phyloP scores from a whole-genome alignment of 2,329 filamentous ascomycete genomes.

The Phoma sp. region DNA sequence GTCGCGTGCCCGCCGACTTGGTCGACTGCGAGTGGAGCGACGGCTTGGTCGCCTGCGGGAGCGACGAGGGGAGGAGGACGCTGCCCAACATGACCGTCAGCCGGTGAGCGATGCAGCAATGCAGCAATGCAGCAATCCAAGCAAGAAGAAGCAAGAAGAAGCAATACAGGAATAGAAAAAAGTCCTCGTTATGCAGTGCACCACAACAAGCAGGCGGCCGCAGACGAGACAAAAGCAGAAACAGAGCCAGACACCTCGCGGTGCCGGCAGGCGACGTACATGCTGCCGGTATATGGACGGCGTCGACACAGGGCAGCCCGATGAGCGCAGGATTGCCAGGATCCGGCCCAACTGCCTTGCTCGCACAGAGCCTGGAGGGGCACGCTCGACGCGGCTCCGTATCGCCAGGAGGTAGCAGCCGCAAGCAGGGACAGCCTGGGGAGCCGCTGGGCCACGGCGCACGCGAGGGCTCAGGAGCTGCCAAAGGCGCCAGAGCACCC shows the following conservation, averaged over 20 bases:
- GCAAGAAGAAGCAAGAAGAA: not conserved
- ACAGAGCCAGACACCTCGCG: slow-evolving; percentile 34
- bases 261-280: slow-evolving; percentile 45
- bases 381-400: not conserved
- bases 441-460: slow-evolving; percentile 14
- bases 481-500: not conserved
- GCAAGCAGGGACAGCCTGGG: slow-evolving; percentile 25
- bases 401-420: slow-evolving; percentile 9
- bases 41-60: slow-evolving; percentile 17
- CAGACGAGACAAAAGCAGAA: slow-evolving; percentile 4
- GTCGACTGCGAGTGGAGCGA: slow-evolving; percentile 15
- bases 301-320: too few species aligned
- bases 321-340: too few species aligned
- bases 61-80: slow-evolving; percentile 37
- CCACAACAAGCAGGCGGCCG: not conserved
- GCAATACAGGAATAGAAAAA: too few species aligned
- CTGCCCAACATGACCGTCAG: slow-evolving; percentile 48
- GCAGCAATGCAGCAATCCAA: slow-evolving; percentile 5
- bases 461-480: slow-evolving; percentile 18
- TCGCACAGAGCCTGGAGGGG: not conserved
- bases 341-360: slow-evolving; percentile 19
- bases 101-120: slow-evolving; percentile 15
- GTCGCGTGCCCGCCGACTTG: slow-evolving; percentile 22
- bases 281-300: slow-evolving; percentile 24
- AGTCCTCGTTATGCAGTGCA: too few species aligned